Percentiles rank a stretch among this genome's conserved stretches.
phyloP scores from a whole-genome alignment of 2,329 filamentous ascomycete species.

The Emericellopsis atlantica region DNA sequence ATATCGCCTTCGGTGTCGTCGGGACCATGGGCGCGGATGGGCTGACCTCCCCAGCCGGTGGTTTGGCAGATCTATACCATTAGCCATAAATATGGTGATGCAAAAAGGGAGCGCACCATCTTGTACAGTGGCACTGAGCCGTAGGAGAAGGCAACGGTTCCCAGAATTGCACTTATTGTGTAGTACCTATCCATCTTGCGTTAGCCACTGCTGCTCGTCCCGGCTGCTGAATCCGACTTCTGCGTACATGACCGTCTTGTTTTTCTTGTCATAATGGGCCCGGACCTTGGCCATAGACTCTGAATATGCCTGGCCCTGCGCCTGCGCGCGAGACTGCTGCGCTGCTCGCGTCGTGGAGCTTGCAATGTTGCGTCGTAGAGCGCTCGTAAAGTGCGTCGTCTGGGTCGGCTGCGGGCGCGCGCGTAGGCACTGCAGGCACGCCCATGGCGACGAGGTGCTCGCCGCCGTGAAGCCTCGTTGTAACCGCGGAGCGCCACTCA shows the following conservation, averaged over 20 bases:
- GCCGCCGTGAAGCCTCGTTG: constrained; percentile 4
- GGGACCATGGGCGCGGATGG: constrained; percentile 61
- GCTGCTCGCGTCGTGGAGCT: constrained; percentile 11
- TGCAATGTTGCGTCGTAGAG: constrained; percentile 16
- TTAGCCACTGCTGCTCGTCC: constrained; percentile 1
- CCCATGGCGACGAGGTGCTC: constrained; percentile 15
- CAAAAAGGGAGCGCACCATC: constrained; percentile 43
- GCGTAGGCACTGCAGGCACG: constrained; percentile 23
- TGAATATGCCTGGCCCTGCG: constrained; percentile 9
- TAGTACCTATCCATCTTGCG: constrained; percentile 44
- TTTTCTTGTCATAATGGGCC: constrained; percentile 53
- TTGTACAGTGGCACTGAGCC: constrained; percentile 80
- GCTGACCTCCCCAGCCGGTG: constrained; percentile 86
- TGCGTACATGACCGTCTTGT: constrained; percentile 41
- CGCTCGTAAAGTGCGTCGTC: constrained; percentile 17
- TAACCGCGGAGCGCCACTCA: constrained; percentile 1
- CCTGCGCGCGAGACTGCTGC: constrained; percentile 9
- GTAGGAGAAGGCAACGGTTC: constrained; percentile 69
- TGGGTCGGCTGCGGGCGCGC: constrained; percentile 15
- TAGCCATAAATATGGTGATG: not conserved
- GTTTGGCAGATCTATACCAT: constrained; percentile 60
- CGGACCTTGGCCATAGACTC: constrained; percentile 49
- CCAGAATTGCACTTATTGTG: constrained; percentile 63
- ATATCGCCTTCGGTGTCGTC: constrained; percentile 48
- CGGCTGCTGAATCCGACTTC: constrained; percentile 1